Base-by-base conservation (phyloP, 148 eudicot species). In the Euryodendron excelsum region DNA sequence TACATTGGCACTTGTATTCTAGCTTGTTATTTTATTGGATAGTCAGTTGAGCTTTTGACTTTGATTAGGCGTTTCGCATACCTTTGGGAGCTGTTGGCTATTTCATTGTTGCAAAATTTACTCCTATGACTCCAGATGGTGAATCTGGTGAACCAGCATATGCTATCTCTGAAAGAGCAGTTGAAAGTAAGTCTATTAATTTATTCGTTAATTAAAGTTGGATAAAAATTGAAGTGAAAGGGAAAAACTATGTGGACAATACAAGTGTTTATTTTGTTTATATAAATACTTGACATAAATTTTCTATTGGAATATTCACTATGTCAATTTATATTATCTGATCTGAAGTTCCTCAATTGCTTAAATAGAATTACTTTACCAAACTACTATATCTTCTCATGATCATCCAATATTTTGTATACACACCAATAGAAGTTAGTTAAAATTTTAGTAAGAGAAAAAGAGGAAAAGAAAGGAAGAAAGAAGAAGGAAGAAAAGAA, bases 51-150 rank as follows among this genome's bases (percentile, higher is more conserved):
- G 74, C 10, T 30, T 67, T 73, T 76, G 44, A 56, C 37, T 64
- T 64, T 81, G 7, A 84, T 71, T 77, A 96, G 99, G 99, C 94
- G 45, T 89, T 91, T 79, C 97, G 99, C 69, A 85, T 96, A 81
- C 97, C 99, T 73, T 85, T 96, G 72, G 98, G 95, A 80, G 99
- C 99, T 55, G 98, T 96, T 84, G 91, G 94, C 61, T 80, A 83
- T 75, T 93, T 89, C 74, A 82, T 96, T 77, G 91, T 90, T 75
- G 98, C 98, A 70, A 96, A 92, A 79, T 96, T 91, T 81, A 93
- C 91, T 79, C 99, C 99, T 65, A 92, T 93, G 97, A 89, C 97
- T 30, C 90, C 88, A 30, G 93, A 96, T 82, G 99, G 97, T 77
- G 97, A 91, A 87, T 86, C 93, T 80, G 99, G 99, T 76, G 88